Base-by-base conservation (phyloP, 768 basidiomycete species). In the Rickenella mellea region DNA sequence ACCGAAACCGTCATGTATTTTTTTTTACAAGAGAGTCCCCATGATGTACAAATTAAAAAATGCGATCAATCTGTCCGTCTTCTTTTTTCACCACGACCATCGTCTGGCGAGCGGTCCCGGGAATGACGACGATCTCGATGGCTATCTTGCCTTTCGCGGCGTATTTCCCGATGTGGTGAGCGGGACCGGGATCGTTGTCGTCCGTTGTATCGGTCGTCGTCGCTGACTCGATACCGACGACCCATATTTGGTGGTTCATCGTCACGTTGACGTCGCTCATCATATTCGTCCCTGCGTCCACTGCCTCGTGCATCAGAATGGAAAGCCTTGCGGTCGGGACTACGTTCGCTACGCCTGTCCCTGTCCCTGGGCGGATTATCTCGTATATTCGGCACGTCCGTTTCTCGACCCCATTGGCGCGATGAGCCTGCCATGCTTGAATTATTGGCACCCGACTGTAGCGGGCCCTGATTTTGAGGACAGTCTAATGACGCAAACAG, bases 361-460 rank as follows among this genome's bases (percentile, higher is more conserved):
- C 55, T 14, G 53, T 48, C 53, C 55, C 51, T 17, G 51, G 45
- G 9, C 46, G 39, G 4, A 40, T 47, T 22, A 40, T 45, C 25
- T 55, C 54, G 20, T 52, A 49, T 40, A 12, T 17, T 48, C 46
- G 4, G 32, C 44, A 14, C 52, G 49, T 19, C 46, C 40, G 6
- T n/a, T n/a, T n/a, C n/a, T n/a, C n/a, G n/a, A n/a, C 56, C 56
- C 53, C 55, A 55, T 28, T 53, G 51, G 12, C 59, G 51, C n/a
- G n/a, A n/a, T n/a, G n/a, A n/a, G 31, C 27, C 42, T 33, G 49
- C 50, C 33, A 40, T 49, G 33, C 48, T 42, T 20, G 42, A 41
- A 22, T 47, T 57, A 47, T 64, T 65, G 5, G 62, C 61, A 10
- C 63, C 63, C 3, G 62, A 61, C 15, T 53, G 55, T 1, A 49